A percentile compares a stretch with the other conserved stretches of the same genome.
These are phyloP conservation scores for Pythium phragmitis DNA, from an alignment of 352 stramenopile species.

Conservation along the genomic window DNA sequence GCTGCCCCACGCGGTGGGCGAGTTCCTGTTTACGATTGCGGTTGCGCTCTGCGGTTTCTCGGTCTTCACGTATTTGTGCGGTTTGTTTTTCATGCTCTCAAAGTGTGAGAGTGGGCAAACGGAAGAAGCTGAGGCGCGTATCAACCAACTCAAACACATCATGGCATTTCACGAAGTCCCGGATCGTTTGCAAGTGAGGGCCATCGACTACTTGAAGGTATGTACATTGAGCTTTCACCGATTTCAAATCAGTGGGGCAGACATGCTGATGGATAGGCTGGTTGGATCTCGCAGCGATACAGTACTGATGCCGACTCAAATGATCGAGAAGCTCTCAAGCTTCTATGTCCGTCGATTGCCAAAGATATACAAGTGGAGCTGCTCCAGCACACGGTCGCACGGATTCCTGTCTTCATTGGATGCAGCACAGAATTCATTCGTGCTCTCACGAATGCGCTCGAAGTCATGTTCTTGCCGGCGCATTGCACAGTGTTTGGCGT, in stretches of 20 bases:
- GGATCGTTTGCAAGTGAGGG: slow-evolving; percentile 33
- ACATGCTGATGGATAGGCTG: no score
- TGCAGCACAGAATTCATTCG: slow-evolving; percentile 45
- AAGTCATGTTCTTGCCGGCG: slow-evolving; percentile 42
- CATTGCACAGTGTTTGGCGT: slow-evolving; percentile 39
- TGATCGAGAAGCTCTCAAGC: slow-evolving; percentile 37
- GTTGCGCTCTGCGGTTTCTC: slow-evolving; percentile 52
- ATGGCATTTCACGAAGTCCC: slow-evolving; percentile 51
- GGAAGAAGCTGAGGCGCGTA: slow-evolving; percentile 43
- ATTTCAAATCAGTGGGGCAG: no score
- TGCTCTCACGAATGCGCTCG: slow-evolving; percentile 42
- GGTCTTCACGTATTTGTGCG: slow-evolving; percentile 61
- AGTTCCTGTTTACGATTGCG: slow-evolving; percentile 59
- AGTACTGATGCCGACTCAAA: slow-evolving; percentile 49
- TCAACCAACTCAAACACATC: slow-evolving; percentile 61
- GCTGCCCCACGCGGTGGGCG: slow-evolving; percentile 32
- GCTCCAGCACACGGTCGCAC: slow-evolving; percentile 36
- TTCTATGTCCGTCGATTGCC: slow-evolving; percentile 50
- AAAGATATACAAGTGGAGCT: slow-evolving; percentile 55
- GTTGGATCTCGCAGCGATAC: slow-evolving; percentile 28
- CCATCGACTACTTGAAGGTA: slow-evolving; percentile 49
- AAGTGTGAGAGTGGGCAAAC: slow-evolving; percentile 54
- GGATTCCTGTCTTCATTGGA: slow-evolving; percentile 39
- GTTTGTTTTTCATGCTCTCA: slow-evolving; percentile 66
- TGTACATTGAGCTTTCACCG: slow-evolving; percentile 8